Evolutionary conservation across 2,329 filamentous ascomycete genomes (phyloP).

Genomic region (Colletotrichum viniferum): DNA sequence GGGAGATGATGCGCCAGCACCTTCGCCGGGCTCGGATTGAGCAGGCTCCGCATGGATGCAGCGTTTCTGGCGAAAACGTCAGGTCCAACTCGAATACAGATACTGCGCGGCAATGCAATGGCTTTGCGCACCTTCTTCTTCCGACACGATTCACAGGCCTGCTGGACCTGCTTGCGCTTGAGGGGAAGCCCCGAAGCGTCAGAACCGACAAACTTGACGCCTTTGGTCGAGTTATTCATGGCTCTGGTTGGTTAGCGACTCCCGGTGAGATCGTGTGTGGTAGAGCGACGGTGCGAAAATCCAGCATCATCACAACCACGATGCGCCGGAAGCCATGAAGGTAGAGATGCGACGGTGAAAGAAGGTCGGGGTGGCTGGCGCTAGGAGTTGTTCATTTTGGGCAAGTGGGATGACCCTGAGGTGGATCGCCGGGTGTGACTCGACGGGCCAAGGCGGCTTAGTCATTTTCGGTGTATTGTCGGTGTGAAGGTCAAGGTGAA

Average conservation of each 20-base stretch:
- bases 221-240: slow-evolving; percentile 22
- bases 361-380: neutral
- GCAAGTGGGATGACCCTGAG: neutral
- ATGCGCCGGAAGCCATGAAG: neutral
- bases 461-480: slow-evolving; percentile 14
- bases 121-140: slow-evolving; percentile 52
- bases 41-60: slow-evolving; percentile 45
- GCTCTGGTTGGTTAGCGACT: neutral
- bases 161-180: slow-evolving; percentile 64
- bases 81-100: neutral
- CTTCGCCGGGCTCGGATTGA: neutral
- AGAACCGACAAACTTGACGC: slow-evolving; percentile 62
- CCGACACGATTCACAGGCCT: slow-evolving; percentile 61
- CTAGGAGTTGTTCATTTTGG: neutral
- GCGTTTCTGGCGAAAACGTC: slow-evolving; percentile 38
- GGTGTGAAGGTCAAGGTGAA: neutral
- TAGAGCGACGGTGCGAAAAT: neutral
- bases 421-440: slow-evolving; percentile 7
- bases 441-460: neutral
- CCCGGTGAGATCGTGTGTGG: neutral
- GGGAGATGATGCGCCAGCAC: neutral
- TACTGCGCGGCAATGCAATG: neutral
- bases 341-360: slow-evolving; percentile 3
- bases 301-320: slow-evolving; percentile 8
- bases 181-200: slow-evolving; percentile 58